Evolutionary conservation across 257 asterid genomes (phyloP).

Genomic region (Primulina huaijiensis): DNA sequence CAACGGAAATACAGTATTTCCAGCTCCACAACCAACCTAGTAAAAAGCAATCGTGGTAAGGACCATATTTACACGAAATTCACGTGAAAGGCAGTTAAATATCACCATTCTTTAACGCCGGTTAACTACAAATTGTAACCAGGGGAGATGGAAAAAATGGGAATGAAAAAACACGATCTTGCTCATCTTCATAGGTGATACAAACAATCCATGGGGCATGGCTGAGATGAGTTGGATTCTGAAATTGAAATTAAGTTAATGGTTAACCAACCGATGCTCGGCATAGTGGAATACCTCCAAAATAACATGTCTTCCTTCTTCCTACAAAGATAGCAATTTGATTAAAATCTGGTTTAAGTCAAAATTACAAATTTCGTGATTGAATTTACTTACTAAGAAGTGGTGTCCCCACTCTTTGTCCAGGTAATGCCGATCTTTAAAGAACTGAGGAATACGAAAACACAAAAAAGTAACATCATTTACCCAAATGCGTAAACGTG

Average conservation of each 20-base stretch:
- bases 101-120: not conserved
- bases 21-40: conserved; percentile 99
- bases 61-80: conserved; percentile 12
- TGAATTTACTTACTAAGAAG: conserved; percentile 63
- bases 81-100: not conserved
- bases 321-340: conserved; percentile 39
- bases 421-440: conserved; percentile 94
- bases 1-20: conserved; percentile 89
- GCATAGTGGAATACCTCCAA: conserved; percentile 60
- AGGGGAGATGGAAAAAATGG: not conserved
- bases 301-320: conserved; percentile 52
- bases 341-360: conserved; percentile 10
- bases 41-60: conserved; percentile 16
- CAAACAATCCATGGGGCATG: conserved; percentile 6
- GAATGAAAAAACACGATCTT: not conserved
- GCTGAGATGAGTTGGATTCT: not conserved
- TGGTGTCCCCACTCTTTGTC: conserved; percentile 97
- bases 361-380: conserved; percentile 1
- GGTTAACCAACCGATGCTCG: conserved; percentile 9
- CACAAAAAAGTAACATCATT: conserved; percentile 21
- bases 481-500: not conserved
- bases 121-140: not conserved
- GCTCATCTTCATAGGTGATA: not conserved
- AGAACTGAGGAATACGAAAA: conserved; percentile 50
- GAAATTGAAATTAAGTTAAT: conserved; percentile 6